Evolutionary conservation across 2,329 filamentous ascomycete genomes (phyloP).

Genomic region (Colletotrichum lupini): DNA sequence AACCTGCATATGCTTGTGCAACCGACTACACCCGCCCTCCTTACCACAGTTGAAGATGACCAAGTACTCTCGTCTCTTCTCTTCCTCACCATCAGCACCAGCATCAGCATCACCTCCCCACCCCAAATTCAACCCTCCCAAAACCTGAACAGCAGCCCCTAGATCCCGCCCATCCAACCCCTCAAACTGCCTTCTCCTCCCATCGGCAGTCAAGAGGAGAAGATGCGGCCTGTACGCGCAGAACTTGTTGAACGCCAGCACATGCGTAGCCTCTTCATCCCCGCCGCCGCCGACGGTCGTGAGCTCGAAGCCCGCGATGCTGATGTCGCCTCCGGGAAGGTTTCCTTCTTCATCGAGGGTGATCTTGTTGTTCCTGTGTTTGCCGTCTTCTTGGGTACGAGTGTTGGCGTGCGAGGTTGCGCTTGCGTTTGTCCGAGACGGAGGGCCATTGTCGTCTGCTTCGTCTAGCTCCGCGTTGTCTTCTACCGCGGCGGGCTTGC

Average conservation of each 20-base stretch:
- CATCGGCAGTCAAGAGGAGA: constrained; percentile 58
- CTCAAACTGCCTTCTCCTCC: constrained; percentile 57
- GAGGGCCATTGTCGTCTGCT: background rate
- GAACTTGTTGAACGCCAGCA: constrained; percentile 60
- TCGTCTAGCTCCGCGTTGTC: constrained; percentile 23
- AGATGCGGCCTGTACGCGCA: constrained; percentile 59
- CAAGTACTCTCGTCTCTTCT: constrained; percentile 43
- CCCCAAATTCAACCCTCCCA: background rate
- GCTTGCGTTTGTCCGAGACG: background rate
- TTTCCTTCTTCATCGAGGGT: constrained; percentile 15
- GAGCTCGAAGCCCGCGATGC: constrained; percentile 54
- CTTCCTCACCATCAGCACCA: background rate
- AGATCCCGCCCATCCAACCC: constrained; percentile 53
- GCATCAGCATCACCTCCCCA: constrained; percentile 25
- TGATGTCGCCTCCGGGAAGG: constrained; percentile 53
- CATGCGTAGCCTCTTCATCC: constrained; percentile 47
- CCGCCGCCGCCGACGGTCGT: constrained; percentile 44
- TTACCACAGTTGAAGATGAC: constrained; percentile 59
- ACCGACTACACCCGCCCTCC: constrained; percentile 55
- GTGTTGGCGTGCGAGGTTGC: too few relatives aligned
- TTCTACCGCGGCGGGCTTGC: constrained; percentile 21
- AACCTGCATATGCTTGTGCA: constrained; percentile 62
- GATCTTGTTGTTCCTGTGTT: background rate
- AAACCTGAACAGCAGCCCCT: constrained; percentile 41
- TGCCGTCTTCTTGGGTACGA: background rate